Evolutionary conservation across 768 basidiomycete genomes (phyloP).

Genomic region (Gloeopeniophorella convolvens): DNA sequence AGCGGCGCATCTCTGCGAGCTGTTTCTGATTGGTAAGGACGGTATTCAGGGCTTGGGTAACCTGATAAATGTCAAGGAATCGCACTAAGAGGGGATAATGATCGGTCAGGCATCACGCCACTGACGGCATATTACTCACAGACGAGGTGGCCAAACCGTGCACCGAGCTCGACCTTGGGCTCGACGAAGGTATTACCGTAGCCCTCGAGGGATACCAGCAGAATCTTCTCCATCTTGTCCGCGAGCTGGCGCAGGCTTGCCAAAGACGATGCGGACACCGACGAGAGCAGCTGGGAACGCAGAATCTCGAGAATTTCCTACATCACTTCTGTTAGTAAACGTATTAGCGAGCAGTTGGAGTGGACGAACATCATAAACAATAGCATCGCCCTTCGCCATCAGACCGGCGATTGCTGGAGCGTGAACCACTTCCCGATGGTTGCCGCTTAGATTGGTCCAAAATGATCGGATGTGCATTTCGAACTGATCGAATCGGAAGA

Average conservation of each 20-base stretch:
- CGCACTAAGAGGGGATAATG: constrained; percentile 51
- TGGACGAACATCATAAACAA: constrained; percentile 80
- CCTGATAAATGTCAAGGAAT: constrained; percentile 88
- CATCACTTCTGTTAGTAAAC: constrained; percentile 21
- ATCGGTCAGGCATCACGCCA: constrained; percentile 7
- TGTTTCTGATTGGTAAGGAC: constrained; percentile 85
- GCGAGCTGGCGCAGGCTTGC: constrained; percentile 74
- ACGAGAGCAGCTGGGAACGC: constrained; percentile 76
- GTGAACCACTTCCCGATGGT: constrained; percentile 83
- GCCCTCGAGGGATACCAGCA: constrained; percentile 70
- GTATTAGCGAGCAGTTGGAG: constrained; percentile 5
- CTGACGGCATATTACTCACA: constrained; percentile 43
- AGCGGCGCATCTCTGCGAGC: constrained; percentile 76
- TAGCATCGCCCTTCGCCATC: constrained; percentile 86
- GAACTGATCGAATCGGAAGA: constrained; percentile 83
- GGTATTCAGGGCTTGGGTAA: constrained; percentile 83
- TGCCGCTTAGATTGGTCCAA: constrained; percentile 69
- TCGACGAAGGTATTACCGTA: constrained; percentile 88
- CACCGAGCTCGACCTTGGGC: constrained; percentile 86
- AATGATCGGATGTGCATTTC: constrained; percentile 82
- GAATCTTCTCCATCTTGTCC: constrained; percentile 87
- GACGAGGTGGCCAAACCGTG: constrained; percentile 86
- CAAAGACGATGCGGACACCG: constrained; percentile 61
- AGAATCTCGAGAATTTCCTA: constrained; percentile 86
- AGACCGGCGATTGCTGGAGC: constrained; percentile 82